These are phyloP conservation scores for Rhizopus arrhizus DNA, from an alignment of 371 early-diverging fungal species.

Conservation along the genomic window DNA sequence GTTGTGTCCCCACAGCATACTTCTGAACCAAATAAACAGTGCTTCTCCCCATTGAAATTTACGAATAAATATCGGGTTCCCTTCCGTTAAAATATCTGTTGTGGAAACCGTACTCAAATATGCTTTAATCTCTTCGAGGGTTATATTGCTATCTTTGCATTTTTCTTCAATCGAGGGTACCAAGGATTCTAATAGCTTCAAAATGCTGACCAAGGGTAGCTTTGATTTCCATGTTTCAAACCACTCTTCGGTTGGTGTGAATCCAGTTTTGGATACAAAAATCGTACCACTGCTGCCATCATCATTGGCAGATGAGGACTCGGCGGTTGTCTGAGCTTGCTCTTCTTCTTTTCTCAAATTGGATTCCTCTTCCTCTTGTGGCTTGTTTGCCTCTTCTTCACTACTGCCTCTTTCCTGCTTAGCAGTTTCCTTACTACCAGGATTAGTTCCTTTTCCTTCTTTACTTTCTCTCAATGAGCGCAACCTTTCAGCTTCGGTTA, in stretches of 20 bases:
- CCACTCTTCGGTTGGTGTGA: slow-evolving; percentile 27
- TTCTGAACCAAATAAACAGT: slow-evolving; percentile 66
- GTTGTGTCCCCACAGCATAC: slow-evolving; percentile 68
- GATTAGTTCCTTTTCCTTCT: background rate
- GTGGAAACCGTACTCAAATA: slow-evolving; percentile 11
- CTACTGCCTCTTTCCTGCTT: too few relatives aligned
- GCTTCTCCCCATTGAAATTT: slow-evolving; percentile 62
- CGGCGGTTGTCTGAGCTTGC: background rate
- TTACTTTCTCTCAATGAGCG: slow-evolving; percentile 47
- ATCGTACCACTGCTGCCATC: background rate
- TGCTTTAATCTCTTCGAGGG: slow-evolving; percentile 16
- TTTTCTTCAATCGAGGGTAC: slow-evolving; percentile 66
- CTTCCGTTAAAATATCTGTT: slow-evolving; percentile 6
- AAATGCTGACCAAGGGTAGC: slow-evolving; percentile 66
- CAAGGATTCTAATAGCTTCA: slow-evolving; percentile 60
- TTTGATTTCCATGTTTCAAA: slow-evolving; percentile 60
- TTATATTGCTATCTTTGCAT: slow-evolving; percentile 17
- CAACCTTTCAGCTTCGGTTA: slow-evolving; percentile 58
- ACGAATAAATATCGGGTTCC: slow-evolving; percentile 42
- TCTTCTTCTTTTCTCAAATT: background rate
- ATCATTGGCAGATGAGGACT: background rate
- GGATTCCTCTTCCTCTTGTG: background rate
- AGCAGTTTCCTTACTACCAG: background rate
- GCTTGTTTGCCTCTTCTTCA: background rate
- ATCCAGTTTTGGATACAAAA: slow-evolving; percentile 6